A percentile compares a stretch with the other conserved stretches of the same genome.
These are phyloP conservation scores for Cairneyella variabilis DNA, from an alignment of 495 filamentous ascomycete species.

Conservation along the genomic window DNA sequence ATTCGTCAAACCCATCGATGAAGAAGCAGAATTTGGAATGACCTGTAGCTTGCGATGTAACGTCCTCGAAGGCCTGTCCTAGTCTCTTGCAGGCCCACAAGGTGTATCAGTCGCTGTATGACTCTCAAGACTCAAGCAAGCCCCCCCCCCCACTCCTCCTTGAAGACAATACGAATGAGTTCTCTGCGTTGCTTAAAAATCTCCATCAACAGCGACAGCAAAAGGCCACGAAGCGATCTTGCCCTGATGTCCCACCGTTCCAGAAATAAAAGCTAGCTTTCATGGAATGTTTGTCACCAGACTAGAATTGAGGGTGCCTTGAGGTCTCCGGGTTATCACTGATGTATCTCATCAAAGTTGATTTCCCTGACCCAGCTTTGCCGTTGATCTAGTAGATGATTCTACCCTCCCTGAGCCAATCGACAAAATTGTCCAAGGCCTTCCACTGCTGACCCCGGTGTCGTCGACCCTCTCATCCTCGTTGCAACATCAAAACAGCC, in stretches of 20 bases:
- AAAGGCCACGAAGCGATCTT: slow-evolving; percentile 1
- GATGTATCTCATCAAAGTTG: slow-evolving; percentile 33
- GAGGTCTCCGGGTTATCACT: slow-evolving; percentile 10
- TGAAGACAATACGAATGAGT: not conserved
- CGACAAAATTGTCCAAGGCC: slow-evolving; percentile 2
- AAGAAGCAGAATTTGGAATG: slow-evolving; percentile 21
- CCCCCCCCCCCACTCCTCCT: not conserved
- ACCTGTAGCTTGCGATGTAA: not conserved
- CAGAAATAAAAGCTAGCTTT: slow-evolving; percentile 8
- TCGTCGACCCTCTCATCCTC: too few relatives aligned
- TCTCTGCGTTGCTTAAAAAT: not conserved
- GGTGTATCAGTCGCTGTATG: too few relatives aligned
- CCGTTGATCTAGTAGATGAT: slow-evolving; percentile 30
- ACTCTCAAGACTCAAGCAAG: not conserved
- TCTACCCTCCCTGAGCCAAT: slow-evolving; percentile 8
- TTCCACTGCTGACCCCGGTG: too few relatives aligned
- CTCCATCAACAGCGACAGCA: not conserved
- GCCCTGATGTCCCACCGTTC: not conserved
- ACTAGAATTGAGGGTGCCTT: slow-evolving; percentile 13
- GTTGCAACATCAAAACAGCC: too few relatives aligned
- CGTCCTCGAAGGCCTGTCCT: not conserved
- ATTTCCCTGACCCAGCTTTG: slow-evolving; percentile 33
- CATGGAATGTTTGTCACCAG: not conserved
- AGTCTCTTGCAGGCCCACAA: not conserved
- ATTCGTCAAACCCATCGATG: slow-evolving; percentile 37